Percentiles rank a stretch among this genome's conserved stretches.
Evolutionary conservation across 805 yeast genomes (phyloP).

Genomic region (Candida ovalis): DNA sequence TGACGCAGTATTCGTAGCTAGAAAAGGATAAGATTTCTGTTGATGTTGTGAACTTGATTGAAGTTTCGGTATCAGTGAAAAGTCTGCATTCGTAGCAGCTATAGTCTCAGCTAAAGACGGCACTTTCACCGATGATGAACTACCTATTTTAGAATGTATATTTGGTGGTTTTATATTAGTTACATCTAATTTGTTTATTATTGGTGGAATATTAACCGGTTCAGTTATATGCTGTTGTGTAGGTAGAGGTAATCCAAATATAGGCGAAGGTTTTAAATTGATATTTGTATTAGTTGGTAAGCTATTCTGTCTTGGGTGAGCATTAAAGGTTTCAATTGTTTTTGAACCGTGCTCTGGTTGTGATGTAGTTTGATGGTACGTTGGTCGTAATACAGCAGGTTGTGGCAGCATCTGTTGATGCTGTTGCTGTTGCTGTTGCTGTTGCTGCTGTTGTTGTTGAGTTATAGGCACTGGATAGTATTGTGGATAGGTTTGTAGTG

Average conservation of each 20-base stretch:
- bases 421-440: background rate
- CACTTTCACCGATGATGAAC: background rate
- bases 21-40: too few relatives aligned
- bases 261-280: too few relatives aligned
- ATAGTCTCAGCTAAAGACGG: background rate
- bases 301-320: too few relatives aligned
- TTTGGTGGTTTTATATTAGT: background rate
- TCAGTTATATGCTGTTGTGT: too few relatives aligned
- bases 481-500: background rate
- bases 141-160: background rate
- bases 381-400: too few relatives aligned
- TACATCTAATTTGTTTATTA: background rate
- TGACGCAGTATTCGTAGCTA: background rate
- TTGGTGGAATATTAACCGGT: too few relatives aligned
- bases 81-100: background rate
- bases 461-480: background rate
- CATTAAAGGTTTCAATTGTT: too few relatives aligned
- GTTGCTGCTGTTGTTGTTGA: background rate
- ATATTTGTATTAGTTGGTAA: too few relatives aligned
- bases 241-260: too few relatives aligned
- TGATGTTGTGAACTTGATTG: too few relatives aligned
- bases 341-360: too few relatives aligned
- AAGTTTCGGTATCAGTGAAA: background rate
- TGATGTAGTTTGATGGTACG: too few relatives aligned
- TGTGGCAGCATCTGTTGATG: background rate